Evolutionary conservation across 306 rosid genomes (phyloP).

Genomic region (Quercus variabilis): DNA sequence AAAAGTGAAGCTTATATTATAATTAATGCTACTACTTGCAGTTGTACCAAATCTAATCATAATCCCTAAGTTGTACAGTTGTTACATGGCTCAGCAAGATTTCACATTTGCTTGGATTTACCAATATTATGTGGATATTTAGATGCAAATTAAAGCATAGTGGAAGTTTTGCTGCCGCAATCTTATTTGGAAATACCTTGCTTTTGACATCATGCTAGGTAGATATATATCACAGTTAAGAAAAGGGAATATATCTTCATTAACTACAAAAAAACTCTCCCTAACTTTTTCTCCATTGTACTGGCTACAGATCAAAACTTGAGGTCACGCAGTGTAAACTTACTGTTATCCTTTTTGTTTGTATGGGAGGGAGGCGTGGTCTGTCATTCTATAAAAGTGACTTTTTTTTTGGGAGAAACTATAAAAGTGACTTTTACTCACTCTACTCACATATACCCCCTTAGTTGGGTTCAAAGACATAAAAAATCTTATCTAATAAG

Average conservation of each 20-base stretch:
- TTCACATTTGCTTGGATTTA: slow-evolving; percentile 19
- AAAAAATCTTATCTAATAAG: background rate
- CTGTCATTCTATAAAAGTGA: background rate
- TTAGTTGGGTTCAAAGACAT: background rate
- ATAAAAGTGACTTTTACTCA: no score
- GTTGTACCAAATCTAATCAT: slow-evolving; percentile 14
- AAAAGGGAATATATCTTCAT: background rate
- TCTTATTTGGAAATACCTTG: slow-evolving; percentile 30
- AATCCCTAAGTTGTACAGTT: slow-evolving; percentile 17
- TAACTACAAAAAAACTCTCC: slow-evolving; percentile 26
- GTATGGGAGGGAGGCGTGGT: background rate
- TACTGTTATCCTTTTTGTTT: slow-evolving; percentile 18
- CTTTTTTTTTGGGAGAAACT: no score
- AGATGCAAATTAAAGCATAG: slow-evolving; percentile 16
- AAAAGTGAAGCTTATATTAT: background rate
- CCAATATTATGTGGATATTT: background rate
- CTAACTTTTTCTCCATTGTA: background rate
- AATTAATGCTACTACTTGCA: background rate
- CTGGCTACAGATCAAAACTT: slow-evolving; percentile 13
- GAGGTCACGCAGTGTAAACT: slow-evolving; percentile 3
- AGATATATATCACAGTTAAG: slow-evolving; percentile 11
- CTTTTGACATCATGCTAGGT: slow-evolving; percentile 42
- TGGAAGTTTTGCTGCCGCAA: slow-evolving; percentile 43
- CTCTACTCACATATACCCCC: background rate
- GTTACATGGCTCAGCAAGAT: slow-evolving; percentile 4